Base-by-base conservation (phyloP, 371 early-diverging fungal species). In the Zancudomyces culisetae region DNA sequence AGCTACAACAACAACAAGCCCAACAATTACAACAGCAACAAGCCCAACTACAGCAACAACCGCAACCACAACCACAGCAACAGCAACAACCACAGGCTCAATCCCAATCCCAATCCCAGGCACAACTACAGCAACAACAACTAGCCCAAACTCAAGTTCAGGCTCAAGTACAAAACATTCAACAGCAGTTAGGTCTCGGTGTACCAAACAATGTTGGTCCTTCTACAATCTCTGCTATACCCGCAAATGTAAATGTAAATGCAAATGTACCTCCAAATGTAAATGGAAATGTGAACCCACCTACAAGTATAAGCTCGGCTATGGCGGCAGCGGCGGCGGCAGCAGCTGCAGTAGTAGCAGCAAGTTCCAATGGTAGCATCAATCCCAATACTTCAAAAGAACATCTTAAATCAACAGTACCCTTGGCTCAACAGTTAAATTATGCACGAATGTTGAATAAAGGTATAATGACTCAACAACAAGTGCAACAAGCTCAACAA, bases 31-130 rank as follows among this genome's bases (percentile, higher is more conserved):
- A 50, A 49, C 51, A 51, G 43, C 41, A 43, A 45, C 56, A 18
- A 18, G n/a, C 27, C 27, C 54, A 54, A 35, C 60, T 49, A 13
- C 60, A 60, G 26, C 58, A 53, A 2, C 56, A 59, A 45, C 53
- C 42, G 42, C 43, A 35, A 46, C 58, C 54, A 12, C 45, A 28
- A 46, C 56, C 52, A 19, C 58, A 41, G 30, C 52, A 51, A 29
- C 61, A 27, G 42, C 35, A 51, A 0, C 58, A 60, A 28, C 30
- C 45, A 10, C 58, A 43, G 24, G 42, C 27, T 43, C 49, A 20
- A 60, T 60, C 23, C 63, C 60, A 45, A 27, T 58, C 10, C 29
- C 61, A n/a, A 51, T 54, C 2, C 63, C 1, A 60, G 59, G 47
- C 19, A 55, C 12, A 58, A 60, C 10, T 62, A 63, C 45, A 61